A percentile compares a stretch with the other conserved stretches of the same genome.
phyloP scores from a whole-genome alignment of 202 grass and related monocot genomes.

The Carex sylvatica region DNA sequence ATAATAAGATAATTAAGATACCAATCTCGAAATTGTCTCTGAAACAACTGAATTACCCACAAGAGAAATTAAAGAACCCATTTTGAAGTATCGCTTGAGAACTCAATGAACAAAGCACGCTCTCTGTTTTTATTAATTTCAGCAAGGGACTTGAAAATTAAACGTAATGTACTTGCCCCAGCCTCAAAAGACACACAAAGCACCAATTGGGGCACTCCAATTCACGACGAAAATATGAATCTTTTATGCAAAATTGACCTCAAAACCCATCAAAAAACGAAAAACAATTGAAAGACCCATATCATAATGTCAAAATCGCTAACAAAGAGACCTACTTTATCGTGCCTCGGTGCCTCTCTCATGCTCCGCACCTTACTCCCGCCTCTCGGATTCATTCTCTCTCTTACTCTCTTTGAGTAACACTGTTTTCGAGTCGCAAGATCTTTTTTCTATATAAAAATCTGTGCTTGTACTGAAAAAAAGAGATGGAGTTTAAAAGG shows the following conservation, averaged over 20 bases:
- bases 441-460: conserved; percentile 27
- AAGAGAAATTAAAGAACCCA: conserved; percentile 38
- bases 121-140: background rate
- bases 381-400: conserved; percentile 49
- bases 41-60: conserved; percentile 29
- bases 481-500: conserved; percentile 17
- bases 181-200: conserved; percentile 22
- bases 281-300: conserved; percentile 28
- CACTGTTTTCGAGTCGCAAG: conserved; percentile 18
- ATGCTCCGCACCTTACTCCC: conserved; percentile 36
- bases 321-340: conserved; percentile 53
- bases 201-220: conserved; percentile 28
- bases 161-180: conserved; percentile 15
- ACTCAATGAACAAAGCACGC: conserved; percentile 39
- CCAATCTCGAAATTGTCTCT: conserved; percentile 33
- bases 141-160: background rate
- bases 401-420: conserved; percentile 11
- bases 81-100: conserved; percentile 42
- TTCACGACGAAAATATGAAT: conserved; percentile 32
- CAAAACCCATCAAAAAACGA: conserved; percentile 4
- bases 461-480: conserved; percentile 25
- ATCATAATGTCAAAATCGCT: conserved; percentile 28
- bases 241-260: conserved; percentile 22
- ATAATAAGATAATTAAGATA: conserved; percentile 30
- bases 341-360: conserved; percentile 45